Conservation (phyloP, 1,139 yeast species). For the Candida sp. region DNA sequence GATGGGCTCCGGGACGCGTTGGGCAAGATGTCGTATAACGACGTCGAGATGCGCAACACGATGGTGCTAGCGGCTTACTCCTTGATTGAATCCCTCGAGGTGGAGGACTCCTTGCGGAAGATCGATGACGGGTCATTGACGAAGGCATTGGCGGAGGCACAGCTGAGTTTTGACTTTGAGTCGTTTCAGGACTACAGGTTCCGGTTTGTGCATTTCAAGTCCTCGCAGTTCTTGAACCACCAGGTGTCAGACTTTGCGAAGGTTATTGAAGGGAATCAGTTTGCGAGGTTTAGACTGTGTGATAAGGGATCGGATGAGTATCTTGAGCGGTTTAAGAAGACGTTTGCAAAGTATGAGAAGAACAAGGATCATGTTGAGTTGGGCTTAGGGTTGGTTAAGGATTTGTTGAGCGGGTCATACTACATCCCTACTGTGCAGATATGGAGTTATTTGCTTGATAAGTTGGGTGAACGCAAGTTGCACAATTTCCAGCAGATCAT, state of each 20-base stretch:
- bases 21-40: slow-evolving; percentile 17
- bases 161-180: slow-evolving; percentile 20
- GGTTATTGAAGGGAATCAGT: slow-evolving; percentile 7
- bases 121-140: slow-evolving; percentile 8
- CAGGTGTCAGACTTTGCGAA: slow-evolving; percentile 20
- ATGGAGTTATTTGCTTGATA: slow-evolving; percentile 29
- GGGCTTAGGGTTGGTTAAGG: slow-evolving; percentile 20
- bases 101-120: slow-evolving; percentile 26
- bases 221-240: slow-evolving; percentile 37
- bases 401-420: slow-evolving; percentile 20
- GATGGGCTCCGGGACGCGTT: slow-evolving; percentile 7
- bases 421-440: slow-evolving; percentile 28
- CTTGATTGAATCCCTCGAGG: slow-evolving; percentile 24
- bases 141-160: slow-evolving; percentile 17
- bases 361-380: slow-evolving; percentile 25
- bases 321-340: slow-evolving; percentile 17
- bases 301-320: slow-evolving; percentile 19
- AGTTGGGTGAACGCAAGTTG: slow-evolving; percentile 25
- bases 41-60: slow-evolving; percentile 23
- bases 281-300: slow-evolving; percentile 11
- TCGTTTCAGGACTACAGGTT: slow-evolving; percentile 18
- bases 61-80: slow-evolving; percentile 19
- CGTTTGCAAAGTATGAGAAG: slow-evolving; percentile 20
- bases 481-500: slow-evolving; percentile 32
- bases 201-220: slow-evolving; percentile 25